Evolutionary conservation across 83 land plant genomes (phyloP), one percentile per base, ranked within the genome.

Genomic region (Diphasiastrum complanatum): DNA sequence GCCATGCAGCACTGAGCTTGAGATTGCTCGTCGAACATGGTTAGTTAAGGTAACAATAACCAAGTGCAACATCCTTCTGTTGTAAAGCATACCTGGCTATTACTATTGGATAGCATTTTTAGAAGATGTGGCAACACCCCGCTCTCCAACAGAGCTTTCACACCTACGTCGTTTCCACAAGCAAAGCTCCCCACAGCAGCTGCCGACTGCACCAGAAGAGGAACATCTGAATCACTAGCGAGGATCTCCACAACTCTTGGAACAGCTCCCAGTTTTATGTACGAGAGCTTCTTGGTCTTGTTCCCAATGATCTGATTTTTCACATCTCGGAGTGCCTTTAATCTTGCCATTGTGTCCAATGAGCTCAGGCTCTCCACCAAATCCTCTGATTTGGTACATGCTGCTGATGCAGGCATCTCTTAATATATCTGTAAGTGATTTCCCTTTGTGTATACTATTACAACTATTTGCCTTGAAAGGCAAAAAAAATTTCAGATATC

Each of bases 281-380:
- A 91, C 16, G 80, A 56, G 47, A 85, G 87, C 75, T 91, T 91
- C 74, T 88, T 91, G 33, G 95, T 88, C 36, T 75, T 81, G 74
- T 91, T 91, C 11, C 97, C 97, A 38, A 91, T 91, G 58, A 91
- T 91, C 61, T 88, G 95, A 68, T 91, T 91, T 74, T 91, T 91
- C 36, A 91, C 67, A 43, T 88, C 91, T 41, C 97, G 45, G 1
- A 91, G 73, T 1, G 91, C 83, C 75, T 75, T 80, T 52, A 91
- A 76, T 52, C 83, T 64, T 26, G 78, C 75, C 2, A 64, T 74
- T 50, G 43, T 63, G 47, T 66, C 75, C 27, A 61, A 30, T 19
- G 86, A 76, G 78, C 72, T 65, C 33, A 91, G 70, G 36, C 80
- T 71, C 68, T 57, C 75, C 68, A 85, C 68, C 23, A 91, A 75